Evolutionary conservation across 1,139 yeast genomes (phyloP).

Genomic region (Debaryomycetaceae sp.): DNA sequence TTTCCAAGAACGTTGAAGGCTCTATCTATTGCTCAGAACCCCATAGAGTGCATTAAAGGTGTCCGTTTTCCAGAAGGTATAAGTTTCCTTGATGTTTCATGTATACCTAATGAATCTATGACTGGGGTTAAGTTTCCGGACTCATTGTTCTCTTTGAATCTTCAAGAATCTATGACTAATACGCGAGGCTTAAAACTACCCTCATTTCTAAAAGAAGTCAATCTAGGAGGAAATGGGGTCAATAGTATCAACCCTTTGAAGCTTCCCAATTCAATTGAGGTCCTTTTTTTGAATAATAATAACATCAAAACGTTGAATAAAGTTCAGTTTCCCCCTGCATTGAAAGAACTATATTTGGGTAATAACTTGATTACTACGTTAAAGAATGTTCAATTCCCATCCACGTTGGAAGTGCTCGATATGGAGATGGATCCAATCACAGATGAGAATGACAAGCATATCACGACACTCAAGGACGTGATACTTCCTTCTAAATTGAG

Average conservation of each 20-base stretch:
- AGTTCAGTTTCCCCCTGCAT: constrained; percentile 36
- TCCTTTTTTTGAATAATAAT: constrained; percentile 35
- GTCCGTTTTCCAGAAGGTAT: constrained; percentile 39
- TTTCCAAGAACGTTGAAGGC: constrained; percentile 33
- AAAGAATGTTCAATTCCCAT: constrained; percentile 43
- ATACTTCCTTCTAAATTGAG: constrained; percentile 35
- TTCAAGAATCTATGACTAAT: constrained; percentile 46
- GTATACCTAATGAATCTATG: constrained; percentile 48
- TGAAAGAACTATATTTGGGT: constrained; percentile 39
- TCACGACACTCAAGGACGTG: constrained; percentile 44
- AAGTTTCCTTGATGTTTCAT: constrained; percentile 36
- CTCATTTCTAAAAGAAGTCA: constrained; percentile 24
- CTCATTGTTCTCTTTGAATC: constrained; percentile 31
- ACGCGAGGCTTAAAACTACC: constrained; percentile 46
- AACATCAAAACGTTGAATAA: constrained; percentile 46
- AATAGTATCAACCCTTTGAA: constrained; percentile 47
- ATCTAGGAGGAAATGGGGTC: constrained; percentile 42
- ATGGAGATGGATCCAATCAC: constrained; percentile 42
- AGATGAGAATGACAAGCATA: constrained; percentile 41
- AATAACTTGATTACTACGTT: constrained; percentile 44
- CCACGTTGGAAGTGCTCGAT: constrained; percentile 36
- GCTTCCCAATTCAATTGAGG: constrained; percentile 39
- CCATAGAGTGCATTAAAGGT: constrained; percentile 44
- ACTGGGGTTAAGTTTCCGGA: constrained; percentile 48
- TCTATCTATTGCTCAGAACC: constrained; percentile 36